phyloP scores from a whole-genome alignment of 208 protist species.

The Hexamita inflata region DNA sequence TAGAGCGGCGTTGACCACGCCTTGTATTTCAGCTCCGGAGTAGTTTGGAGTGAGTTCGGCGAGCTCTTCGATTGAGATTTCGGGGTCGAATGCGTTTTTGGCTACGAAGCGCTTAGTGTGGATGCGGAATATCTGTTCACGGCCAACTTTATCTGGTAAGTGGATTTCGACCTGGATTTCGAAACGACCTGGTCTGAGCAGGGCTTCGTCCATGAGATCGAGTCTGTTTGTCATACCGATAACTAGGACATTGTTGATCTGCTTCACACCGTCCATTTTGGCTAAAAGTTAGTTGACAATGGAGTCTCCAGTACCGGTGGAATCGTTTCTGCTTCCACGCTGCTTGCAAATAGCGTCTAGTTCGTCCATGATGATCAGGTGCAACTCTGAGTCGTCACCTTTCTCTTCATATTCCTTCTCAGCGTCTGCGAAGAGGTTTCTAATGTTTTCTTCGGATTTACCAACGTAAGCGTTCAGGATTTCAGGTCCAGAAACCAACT shows the following conservation, averaged over 20 bases:
- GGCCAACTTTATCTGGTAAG: constrained; percentile 84
- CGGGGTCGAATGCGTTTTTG: constrained; percentile 61
- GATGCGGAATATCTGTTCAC: constrained; percentile 93
- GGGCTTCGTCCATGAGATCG: constrained; percentile 96
- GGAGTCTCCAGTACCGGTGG: constrained; percentile 84
- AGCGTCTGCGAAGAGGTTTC: constrained; percentile 91
- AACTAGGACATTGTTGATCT: constrained; percentile 95
- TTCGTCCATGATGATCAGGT: constrained; percentile 99
- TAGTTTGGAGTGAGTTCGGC: constrained; percentile 88
- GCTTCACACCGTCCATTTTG: constrained; percentile 95
- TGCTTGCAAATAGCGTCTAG: constrained; percentile 64
- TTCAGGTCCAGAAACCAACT: constrained; percentile 54
- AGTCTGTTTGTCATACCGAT: constrained; percentile 98
- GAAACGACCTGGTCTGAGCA: constrained; percentile 90
- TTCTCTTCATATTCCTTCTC: constrained; percentile 70
- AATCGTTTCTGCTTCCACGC: constrained; percentile 64
- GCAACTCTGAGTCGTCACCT: constrained; percentile 80
- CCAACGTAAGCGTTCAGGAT: constrained; percentile 96
- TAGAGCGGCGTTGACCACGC: constrained; percentile 59
- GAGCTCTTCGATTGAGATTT: constrained; percentile 74
- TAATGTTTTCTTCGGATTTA: constrained; percentile 92
- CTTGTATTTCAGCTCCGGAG: constrained; percentile 76
- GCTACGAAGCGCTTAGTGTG: constrained; percentile 80
- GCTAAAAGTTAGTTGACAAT: constrained; percentile 98
- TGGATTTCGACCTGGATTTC: constrained; percentile 77